Percentiles rank a stretch among this genome's conserved stretches.
These are phyloP conservation scores for Mariannaea elegans DNA, from an alignment of 2,329 filamentous ascomycete genomes.

Conservation along the genomic window DNA sequence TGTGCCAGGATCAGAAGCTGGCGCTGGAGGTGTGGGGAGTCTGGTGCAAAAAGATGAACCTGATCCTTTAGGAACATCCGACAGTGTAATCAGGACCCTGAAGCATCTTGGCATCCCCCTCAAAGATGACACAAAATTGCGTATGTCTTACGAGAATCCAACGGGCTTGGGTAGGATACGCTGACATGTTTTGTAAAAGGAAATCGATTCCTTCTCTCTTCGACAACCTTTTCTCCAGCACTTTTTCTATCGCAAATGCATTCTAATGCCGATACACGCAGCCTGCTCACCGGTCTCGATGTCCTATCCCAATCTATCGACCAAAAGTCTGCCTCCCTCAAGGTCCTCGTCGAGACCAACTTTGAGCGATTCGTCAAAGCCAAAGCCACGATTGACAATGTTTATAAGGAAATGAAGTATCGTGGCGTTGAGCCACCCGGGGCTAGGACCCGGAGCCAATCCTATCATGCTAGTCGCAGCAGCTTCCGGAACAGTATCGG, in stretches of 20 bases:
- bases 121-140: conserved; percentile 82
- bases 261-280: conserved; percentile 82
- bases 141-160: conserved; percentile 57
- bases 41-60: conserved; percentile 90
- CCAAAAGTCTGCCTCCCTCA: conserved; percentile 95
- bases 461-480: conserved; percentile 72
- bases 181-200: conserved; percentile 55
- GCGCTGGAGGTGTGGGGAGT: conserved; percentile 73
- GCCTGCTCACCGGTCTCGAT: conserved; percentile 82
- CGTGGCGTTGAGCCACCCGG: conserved; percentile 64
- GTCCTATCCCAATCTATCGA: conserved; percentile 92
- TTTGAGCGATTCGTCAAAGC: conserved; percentile 98
- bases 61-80: conserved; percentile 87
- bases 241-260: conserved; percentile 94
- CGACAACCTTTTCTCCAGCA: conserved; percentile 92
- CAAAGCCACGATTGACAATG: conserved; percentile 97
- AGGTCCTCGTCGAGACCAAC: conserved; percentile 95
- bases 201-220: conserved; percentile 94
- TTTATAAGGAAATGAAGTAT: conserved; percentile 97
- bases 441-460: conserved; percentile 59
- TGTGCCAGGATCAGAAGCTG: conserved; percentile 73
- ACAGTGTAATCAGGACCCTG: conserved; percentile 85
- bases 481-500: conserved; percentile 66
- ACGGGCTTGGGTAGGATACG: background rate
- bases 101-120: conserved; percentile 80